phyloP scores from a whole-genome alignment of 2,329 filamentous ascomycete genomes.

The Colletotrichum truncatum region DNA sequence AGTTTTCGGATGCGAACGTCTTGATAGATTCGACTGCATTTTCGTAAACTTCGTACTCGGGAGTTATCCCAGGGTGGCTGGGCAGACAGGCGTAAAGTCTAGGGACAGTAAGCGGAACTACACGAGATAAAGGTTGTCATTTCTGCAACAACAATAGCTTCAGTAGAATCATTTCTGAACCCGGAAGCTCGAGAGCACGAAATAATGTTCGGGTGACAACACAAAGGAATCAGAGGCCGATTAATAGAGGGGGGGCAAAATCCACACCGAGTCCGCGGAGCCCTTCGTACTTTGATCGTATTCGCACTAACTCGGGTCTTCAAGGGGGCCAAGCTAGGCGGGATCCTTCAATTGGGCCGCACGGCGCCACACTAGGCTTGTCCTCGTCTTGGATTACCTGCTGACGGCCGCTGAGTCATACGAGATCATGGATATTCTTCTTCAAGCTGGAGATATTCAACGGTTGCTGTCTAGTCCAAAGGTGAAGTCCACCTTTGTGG shows the following conservation, averaged over 20 bases:
- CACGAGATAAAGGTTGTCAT: slow-evolving; percentile 4
- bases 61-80: not conserved
- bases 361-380: slow-evolving; percentile 10
- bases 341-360: slow-evolving; percentile 14
- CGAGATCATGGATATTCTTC: not conserved
- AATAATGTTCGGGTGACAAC: not conserved
- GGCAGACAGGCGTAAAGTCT: not conserved
- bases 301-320: slow-evolving; percentile 19
- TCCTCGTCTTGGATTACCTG: not conserved
- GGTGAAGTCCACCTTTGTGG: not conserved
- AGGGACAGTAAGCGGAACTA: not conserved
- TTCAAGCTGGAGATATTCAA: not conserved
- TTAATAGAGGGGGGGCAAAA: slow-evolving; percentile 18
- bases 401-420: slow-evolving; percentile 19
- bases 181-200: not conserved
- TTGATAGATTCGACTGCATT: slow-evolving; percentile 27
- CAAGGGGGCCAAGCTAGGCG: slow-evolving; percentile 4
- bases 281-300: slow-evolving; percentile 17
- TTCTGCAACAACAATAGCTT: slow-evolving; percentile 3
- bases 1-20: slow-evolving; percentile 39
- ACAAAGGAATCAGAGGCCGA: slow-evolving; percentile 3
- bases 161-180: not conserved
- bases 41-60: slow-evolving; percentile 25
- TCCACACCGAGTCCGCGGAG: slow-evolving; percentile 18
- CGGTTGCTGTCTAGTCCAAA: not conserved